These are phyloP conservation scores for Neurospora sp. DNA, from an alignment of 495 filamentous ascomycete species.

Conservation along the genomic window DNA sequence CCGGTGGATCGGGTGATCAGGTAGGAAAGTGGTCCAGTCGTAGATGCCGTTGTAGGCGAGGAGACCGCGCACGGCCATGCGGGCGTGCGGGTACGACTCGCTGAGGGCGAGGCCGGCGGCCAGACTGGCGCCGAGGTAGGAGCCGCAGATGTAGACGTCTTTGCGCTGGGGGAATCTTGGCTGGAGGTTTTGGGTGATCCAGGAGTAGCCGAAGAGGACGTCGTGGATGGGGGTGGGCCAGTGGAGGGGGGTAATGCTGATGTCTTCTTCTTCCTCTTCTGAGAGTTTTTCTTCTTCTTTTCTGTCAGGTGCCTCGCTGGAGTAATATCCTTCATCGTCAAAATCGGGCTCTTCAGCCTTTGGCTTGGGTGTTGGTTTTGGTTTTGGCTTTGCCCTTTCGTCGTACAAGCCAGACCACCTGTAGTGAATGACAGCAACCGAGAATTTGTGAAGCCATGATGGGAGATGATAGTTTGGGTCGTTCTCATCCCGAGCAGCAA, in stretches of 20 bases:
- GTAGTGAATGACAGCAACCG: constrained; percentile 34
- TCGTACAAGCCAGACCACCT: constrained; percentile 18
- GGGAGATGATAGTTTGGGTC: constrained; percentile 17
- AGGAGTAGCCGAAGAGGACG: constrained; percentile 33
- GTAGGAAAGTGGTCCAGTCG: constrained; percentile 43
- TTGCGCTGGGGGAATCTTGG: constrained; percentile 14
- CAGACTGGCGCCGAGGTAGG: constrained; percentile 39
- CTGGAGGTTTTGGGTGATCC: constrained; percentile 28
- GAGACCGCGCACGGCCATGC: constrained; percentile 34
- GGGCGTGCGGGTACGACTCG: constrained; percentile 24
- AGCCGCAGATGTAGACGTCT: constrained; percentile 38
- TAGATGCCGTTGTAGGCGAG: constrained; percentile 42
- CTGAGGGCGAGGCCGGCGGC: constrained; percentile 40
- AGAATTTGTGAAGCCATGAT: constrained; percentile 18
- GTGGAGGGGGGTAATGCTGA: constrained; percentile 3
- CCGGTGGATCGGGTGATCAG: constrained; percentile 29
- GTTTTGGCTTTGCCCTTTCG: not conserved
- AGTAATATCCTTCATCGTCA: not conserved
- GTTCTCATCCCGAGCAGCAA: constrained; percentile 1
- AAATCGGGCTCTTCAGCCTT: not conserved
- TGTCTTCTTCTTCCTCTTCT: not conserved
- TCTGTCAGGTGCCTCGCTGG: not conserved
- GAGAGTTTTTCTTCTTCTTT: not conserved
- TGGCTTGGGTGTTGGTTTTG: not conserved
- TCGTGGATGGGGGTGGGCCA: constrained; percentile 45